phyloP scores from a whole-genome alignment of 176 grass and related monocot genomes.

The Canna indica region DNA sequence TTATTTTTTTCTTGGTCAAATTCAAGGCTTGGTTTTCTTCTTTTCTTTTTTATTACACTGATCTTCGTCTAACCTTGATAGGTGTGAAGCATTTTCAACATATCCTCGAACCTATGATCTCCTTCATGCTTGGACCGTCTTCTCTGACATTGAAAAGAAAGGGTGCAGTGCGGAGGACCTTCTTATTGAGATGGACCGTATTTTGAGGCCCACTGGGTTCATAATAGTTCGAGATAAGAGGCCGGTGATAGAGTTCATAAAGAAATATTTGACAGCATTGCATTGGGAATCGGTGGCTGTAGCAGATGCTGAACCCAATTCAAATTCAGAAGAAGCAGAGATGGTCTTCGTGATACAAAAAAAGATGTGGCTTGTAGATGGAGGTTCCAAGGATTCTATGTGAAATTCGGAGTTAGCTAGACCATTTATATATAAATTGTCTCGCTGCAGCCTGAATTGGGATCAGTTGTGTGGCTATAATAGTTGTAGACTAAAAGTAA shows the following conservation, averaged over 20 bases:
- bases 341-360: slow-evolving; percentile 71
- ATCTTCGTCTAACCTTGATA: slow-evolving; percentile 22
- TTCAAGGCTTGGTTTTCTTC: background rate
- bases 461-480: background rate
- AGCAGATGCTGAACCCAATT: slow-evolving; percentile 52
- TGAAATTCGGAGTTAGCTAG: no score
- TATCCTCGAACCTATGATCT: slow-evolving; percentile 96
- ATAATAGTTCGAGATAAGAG: slow-evolving; percentile 71
- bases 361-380: slow-evolving; percentile 51
- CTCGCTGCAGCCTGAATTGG: background rate
- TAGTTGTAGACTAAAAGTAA: no score
- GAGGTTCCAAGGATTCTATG: slow-evolving; percentile 21
- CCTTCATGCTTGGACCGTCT: slow-evolving; percentile 94
- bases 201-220: slow-evolving; percentile 81
- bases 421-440: no score
- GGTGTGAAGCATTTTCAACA: slow-evolving; percentile 96
- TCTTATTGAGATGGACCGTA: slow-evolving; percentile 86
- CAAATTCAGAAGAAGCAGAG: slow-evolving; percentile 64
- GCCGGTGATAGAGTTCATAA: slow-evolving; percentile 65
- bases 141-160: slow-evolving; percentile 82
- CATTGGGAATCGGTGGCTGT: slow-evolving; percentile 65
- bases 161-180: slow-evolving; percentile 94
- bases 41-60: background rate
- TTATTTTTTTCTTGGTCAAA: no score
- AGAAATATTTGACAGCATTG: slow-evolving; percentile 57